A percentile compares a stretch with the other conserved stretches of the same genome.
Evolutionary conservation across 306 rosid species (phyloP).

Genomic region (Cucurbita moschata): DNA sequence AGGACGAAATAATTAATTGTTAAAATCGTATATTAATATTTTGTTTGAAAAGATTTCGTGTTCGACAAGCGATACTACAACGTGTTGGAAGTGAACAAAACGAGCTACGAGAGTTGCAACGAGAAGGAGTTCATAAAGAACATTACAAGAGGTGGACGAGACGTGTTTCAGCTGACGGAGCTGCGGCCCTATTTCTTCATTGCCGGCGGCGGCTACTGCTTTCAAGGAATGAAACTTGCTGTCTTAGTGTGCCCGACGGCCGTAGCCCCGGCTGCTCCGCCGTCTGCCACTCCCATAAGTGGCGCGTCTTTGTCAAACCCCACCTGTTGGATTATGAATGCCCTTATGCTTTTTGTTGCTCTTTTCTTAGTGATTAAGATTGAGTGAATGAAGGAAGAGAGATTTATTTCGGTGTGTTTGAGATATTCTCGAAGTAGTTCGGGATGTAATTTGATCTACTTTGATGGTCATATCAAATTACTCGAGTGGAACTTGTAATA

Average conservation of each 20-base stretch:
- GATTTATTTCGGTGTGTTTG: too few relatives aligned
- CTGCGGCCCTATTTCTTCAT: slow-evolving; percentile 40
- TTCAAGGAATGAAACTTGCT: slow-evolving; percentile 43
- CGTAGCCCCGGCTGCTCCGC: neutral
- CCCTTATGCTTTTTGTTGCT: slow-evolving; percentile 13
- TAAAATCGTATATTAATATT: too few relatives aligned
- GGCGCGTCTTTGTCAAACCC: neutral
- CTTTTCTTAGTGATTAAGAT: neutral
- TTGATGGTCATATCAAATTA: too few relatives aligned
- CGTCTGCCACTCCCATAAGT: slow-evolving; percentile 8
- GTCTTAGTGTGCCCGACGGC: slow-evolving; percentile 12
- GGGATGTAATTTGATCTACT: too few relatives aligned
- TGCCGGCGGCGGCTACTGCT: slow-evolving; percentile 56
- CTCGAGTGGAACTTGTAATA: too few relatives aligned
- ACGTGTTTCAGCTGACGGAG: slow-evolving; percentile 45
- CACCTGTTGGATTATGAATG: neutral
- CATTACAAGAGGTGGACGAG: slow-evolving; percentile 57
- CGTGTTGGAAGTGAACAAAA: slow-evolving; percentile 64
- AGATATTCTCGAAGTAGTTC: too few relatives aligned
- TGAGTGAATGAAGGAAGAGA: neutral
- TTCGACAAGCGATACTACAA: slow-evolving; percentile 52
- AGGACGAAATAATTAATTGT: too few relatives aligned
- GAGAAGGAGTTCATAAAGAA: slow-evolving; percentile 38
- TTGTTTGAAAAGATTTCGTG: slow-evolving; percentile 20
- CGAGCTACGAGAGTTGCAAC: slow-evolving; percentile 41